Percentiles rank a stretch among this genome's conserved stretches.
phyloP scores from a whole-genome alignment of 2,329 filamentous ascomycete species.

The Cadophora luteo-olivacea region DNA sequence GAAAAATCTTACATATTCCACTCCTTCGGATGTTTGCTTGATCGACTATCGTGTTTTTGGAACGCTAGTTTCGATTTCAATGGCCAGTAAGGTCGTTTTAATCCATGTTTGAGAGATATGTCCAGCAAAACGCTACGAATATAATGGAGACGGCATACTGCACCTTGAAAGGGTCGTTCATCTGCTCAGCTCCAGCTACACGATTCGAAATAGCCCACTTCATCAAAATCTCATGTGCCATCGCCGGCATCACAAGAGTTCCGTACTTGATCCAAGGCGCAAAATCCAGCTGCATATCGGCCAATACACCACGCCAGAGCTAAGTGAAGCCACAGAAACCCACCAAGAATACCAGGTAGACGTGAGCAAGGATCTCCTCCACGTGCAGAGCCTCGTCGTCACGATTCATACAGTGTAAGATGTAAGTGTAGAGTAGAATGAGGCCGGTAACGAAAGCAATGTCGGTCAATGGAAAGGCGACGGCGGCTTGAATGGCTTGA shows the following conservation, averaged over 20 bases:
- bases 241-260: neutral
- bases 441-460: neutral
- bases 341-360: neutral
- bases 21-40: too few relatives aligned
- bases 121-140: neutral
- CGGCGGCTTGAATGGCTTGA: neutral
- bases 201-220: neutral
- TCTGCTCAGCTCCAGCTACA: neutral
- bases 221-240: neutral
- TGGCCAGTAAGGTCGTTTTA: neutral
- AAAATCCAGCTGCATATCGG: neutral
- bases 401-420: neutral
- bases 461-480: neutral
- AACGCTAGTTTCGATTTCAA: neutral
- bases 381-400: neutral
- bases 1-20: too few relatives aligned
- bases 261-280: conserved; percentile 9
- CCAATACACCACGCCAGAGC: neutral
- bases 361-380: neutral
- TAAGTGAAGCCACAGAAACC: neutral
- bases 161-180: neutral
- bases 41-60: too few relatives aligned
- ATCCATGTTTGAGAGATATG: neutral
- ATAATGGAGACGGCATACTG: conserved; percentile 3
- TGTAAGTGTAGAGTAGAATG: neutral